Base-by-base conservation (phyloP, 441 rosid species). In the Adansonia rubrostipa region DNA sequence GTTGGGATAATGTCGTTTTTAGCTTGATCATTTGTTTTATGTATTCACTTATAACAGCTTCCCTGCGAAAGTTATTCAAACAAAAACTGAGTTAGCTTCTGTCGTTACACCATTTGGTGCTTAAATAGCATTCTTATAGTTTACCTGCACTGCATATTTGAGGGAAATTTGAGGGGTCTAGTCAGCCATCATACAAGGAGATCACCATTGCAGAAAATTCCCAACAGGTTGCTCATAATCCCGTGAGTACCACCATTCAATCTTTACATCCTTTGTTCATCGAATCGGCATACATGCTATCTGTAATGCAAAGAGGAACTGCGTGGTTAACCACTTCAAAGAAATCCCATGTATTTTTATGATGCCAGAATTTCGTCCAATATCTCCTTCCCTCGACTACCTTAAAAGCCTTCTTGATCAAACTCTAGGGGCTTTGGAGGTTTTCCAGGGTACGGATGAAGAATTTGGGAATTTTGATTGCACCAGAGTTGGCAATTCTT, bases 291-390 rank as follows among this genome's bases (percentile, higher is more conserved):
- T 6, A 85, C 82, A 89, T 87, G 20, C 77, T 81, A 9, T 87
- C 89, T 82, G 86, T 75, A n/a, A 80, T 83, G 51, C 64, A 19
- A 5, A 51, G 73, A 0, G 92, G 87, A 66, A 89, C 76, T 24
- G 85, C 91, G 72, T 90, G 91, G 68, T 89, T 87, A 42, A 88
- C 82, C 40, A 90, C 71, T 63, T 91, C 89, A 76, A 91, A 89
- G 61, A 91, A 83, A 5, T 88, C 94, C 91, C 94, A 87, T 14
- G 60, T 84, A 28, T 78, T 84, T 82, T 6, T 86, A 81, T 13
- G 89, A 89, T 42, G 67, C 69, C 4, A 81, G 13, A 17, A 89
- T 81, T 69, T 76, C 75, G 24, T 73, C 61, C 11, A 84, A 82
- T 6, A 88, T 73, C 73, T 79, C 82, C 2, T 0, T 7, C 22